These are phyloP conservation scores for Lotmaria passim DNA, from an alignment of 208 protist genomes.

Conservation along the genomic window DNA sequence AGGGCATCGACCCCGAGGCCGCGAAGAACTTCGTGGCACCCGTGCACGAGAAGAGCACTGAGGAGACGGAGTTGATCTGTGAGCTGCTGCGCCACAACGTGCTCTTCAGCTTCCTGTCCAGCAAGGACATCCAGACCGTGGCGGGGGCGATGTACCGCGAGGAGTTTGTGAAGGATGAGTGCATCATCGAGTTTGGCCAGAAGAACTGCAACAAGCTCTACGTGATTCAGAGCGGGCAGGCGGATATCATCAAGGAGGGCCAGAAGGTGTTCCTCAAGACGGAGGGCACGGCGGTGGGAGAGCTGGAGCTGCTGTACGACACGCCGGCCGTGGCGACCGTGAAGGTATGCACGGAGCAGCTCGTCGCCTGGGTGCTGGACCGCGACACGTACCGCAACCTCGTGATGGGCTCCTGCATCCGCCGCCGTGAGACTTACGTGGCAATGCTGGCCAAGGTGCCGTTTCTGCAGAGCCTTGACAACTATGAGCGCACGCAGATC, in stretches of 20 bases:
- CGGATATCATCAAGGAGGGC: constrained; percentile 89
- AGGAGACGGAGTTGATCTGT: constrained; percentile 78
- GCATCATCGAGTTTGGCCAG: constrained; percentile 77
- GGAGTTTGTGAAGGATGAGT: constrained; percentile 78
- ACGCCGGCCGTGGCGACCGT: constrained; percentile 87
- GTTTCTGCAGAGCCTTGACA: constrained; percentile 80
- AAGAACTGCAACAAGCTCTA: constrained; percentile 84
- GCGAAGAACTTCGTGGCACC: constrained; percentile 83
- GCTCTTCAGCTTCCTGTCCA: constrained; percentile 86
- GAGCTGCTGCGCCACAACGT: constrained; percentile 84
- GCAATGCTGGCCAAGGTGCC: constrained; percentile 77
- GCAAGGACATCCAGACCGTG: constrained; percentile 67
- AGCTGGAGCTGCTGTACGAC: constrained; percentile 92
- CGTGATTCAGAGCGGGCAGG: constrained; percentile 84
- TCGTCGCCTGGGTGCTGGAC: constrained; percentile 90
- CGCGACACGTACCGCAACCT: constrained; percentile 92
- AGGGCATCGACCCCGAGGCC: constrained; percentile 83
- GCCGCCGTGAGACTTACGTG: constrained; percentile 82
- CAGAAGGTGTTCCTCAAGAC: constrained; percentile 90
- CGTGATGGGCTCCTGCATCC: constrained; percentile 89
- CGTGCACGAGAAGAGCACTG: constrained; percentile 76
- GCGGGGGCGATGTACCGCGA: constrained; percentile 83
- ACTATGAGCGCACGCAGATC: constrained; percentile 88
- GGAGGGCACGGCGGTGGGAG: constrained; percentile 84
- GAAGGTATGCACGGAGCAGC: constrained; percentile 70